Evolutionary conservation across 331 rosid genomes (phyloP).

Genomic region (Malus hybrid): DNA sequence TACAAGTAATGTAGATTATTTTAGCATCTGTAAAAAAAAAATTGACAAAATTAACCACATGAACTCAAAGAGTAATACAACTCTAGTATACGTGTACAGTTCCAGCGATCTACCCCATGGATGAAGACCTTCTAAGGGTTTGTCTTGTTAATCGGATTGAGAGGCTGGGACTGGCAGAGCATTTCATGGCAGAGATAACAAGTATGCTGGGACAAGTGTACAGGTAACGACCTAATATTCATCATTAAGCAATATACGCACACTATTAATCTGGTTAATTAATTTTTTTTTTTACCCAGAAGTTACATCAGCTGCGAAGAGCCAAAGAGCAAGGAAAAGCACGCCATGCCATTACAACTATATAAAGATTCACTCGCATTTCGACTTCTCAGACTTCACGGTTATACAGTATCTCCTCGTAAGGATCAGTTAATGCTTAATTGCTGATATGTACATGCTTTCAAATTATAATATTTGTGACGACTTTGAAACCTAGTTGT

Average conservation of each 20-base stretch:
- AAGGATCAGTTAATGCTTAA: neutral
- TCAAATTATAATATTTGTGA: too few relatives aligned
- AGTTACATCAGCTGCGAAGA: neutral
- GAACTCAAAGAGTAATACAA: neutral
- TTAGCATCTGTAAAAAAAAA: too few relatives aligned
- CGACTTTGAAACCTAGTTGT: too few relatives aligned
- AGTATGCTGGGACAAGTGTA: neutral
- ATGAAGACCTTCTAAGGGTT: neutral
- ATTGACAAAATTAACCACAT: neutral
- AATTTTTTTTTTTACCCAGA: neutral
- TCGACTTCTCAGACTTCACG: conserved; percentile 10
- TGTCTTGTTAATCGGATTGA: conserved; percentile 6
- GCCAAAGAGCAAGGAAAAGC: neutral
- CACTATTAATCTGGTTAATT: neutral
- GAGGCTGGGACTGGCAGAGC: conserved; percentile 1
- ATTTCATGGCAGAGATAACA: conserved; percentile 3
- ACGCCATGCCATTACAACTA: neutral
- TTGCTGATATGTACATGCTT: too few relatives aligned
- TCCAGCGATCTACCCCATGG: neutral
- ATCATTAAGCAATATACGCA: neutral
- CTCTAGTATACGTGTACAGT: neutral
- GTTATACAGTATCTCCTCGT: conserved; percentile 3
- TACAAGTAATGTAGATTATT: neutral
- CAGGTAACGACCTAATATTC: neutral
- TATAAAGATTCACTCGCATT: conserved; percentile 6